Conservation (phyloP, 805 yeast genomes). For the Saccharomycodes ludwigii region DNA sequence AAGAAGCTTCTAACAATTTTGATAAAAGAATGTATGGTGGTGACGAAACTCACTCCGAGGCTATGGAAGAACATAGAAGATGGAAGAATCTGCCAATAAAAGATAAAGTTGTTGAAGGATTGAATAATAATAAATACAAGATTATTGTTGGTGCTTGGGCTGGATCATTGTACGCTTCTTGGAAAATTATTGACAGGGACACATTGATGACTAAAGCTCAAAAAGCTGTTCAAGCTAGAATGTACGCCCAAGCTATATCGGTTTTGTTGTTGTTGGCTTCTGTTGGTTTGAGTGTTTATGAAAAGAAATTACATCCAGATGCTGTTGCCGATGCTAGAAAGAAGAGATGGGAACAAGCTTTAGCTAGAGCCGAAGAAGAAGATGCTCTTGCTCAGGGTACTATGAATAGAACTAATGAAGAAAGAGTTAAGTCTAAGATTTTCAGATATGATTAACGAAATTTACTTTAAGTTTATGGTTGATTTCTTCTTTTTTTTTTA, state of each 20-base stretch:
- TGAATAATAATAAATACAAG: constrained; percentile 48
- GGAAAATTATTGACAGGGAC: constrained; percentile 62
- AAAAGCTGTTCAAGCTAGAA: constrained; percentile 79
- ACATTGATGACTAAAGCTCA: constrained; percentile 64
- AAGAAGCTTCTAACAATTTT: constrained; percentile 54
- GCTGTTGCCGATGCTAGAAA: constrained; percentile 9
- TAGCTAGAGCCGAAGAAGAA: constrained; percentile 28
- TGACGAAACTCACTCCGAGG: constrained; percentile 25
- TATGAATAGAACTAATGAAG: constrained; percentile 19
- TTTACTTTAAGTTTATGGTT: not conserved
- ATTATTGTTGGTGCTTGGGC: constrained; percentile 70
- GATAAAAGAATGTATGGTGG: constrained; percentile 50
- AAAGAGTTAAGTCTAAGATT: constrained; percentile 28
- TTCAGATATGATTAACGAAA: constrained; percentile 13
- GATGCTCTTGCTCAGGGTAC: constrained; percentile 15
- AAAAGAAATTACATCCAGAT: constrained; percentile 39
- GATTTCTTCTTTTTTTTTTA: not conserved
- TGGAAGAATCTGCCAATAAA: constrained; percentile 38
- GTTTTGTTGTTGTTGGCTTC: constrained; percentile 60
- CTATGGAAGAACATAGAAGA: constrained; percentile 33
- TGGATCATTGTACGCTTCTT: constrained; percentile 67
- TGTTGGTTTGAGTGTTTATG: constrained; percentile 52
- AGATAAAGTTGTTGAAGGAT: constrained; percentile 38
- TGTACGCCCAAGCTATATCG: constrained; percentile 79
- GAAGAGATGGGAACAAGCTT: constrained; percentile 36